Evolutionary conservation across 768 basidiomycete genomes (phyloP), one percentile per base, ranked within the genome.

Genomic region (Podaxis rugospora): DNA sequence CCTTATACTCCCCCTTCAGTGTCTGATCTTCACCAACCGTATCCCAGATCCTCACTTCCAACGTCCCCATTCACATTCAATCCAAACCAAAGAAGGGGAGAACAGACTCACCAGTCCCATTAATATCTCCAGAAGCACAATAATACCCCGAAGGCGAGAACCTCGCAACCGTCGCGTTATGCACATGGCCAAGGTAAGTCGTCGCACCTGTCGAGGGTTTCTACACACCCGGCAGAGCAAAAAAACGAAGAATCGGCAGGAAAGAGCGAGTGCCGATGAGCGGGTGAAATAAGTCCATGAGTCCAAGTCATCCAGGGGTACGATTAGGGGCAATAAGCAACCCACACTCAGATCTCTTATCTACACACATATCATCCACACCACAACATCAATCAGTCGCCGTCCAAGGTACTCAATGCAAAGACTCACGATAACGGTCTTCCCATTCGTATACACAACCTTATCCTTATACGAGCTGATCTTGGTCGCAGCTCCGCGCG

Each of bases 61-160:
- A 37, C 11, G 21, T 0, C n/a, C 42, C 6, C 6, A 36, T 21
- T 21, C 23, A 27, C 7, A 37, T 39, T 13, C 13, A 1, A 7
- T 21, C 27, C 16, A 51, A 21, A 39, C 32, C 23, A 27, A 28
- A 53, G 21, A 25, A 36, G 9, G 18, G 11, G 5, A 42, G 10
- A 39, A 46, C 27, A 25, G 11, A 59, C 81, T 59, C 64, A 92
- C 93, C 93, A 57, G 85, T 91, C 42, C 95, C 95, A 32, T 79
- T 77, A 3, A 82, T 74, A 70, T 98, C 95, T 23, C 84, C 96
- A 32, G 93, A 96, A 3, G 96, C 95, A 69, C 92, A 94, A 74
- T 98, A 98, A 74, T 88, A 97, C 27, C 96, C 95, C 1, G 93
- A 91, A 0, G 95, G 95, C 1, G 94, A 94, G 67, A 97, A 84